Percentiles rank a stretch among this genome's conserved stretches.
Evolutionary conservation across 2,329 filamentous ascomycete genomes (phyloP).

Genomic region (Colletotrichum theobromicola): DNA sequence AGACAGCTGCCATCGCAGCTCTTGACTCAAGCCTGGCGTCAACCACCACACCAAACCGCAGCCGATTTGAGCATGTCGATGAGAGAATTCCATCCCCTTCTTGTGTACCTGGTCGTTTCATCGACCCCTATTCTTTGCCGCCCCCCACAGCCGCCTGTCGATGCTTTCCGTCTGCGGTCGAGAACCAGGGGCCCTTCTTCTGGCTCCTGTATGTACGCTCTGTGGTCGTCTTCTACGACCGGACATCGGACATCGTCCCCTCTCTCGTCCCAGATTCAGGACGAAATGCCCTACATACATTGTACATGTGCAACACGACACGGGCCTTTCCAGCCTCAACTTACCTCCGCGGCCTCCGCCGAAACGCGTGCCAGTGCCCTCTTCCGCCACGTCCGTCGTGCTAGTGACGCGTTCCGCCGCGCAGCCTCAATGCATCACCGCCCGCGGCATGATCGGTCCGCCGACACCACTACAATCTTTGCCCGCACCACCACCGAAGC

Average conservation of each 20-base stretch:
- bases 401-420: slow-evolving; percentile 15
- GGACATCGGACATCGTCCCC: slow-evolving; percentile 14
- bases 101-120: slow-evolving; percentile 10
- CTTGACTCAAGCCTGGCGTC: slow-evolving; percentile 5
- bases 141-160: slow-evolving; percentile 1
- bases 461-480: background rate
- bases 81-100: slow-evolving; percentile 8
- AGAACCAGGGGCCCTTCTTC: slow-evolving; percentile 6
- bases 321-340: slow-evolving; percentile 11
- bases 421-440: slow-evolving; percentile 16
- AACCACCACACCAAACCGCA: background rate
- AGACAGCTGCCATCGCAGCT: slow-evolving; percentile 18
- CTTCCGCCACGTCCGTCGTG: slow-evolving; percentile 13
- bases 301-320: slow-evolving; percentile 16
- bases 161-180: slow-evolving; percentile 6
- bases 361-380: slow-evolving; percentile 18
- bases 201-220: background rate
- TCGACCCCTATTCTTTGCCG: slow-evolving; percentile 3
- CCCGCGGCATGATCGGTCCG: slow-evolving; percentile 17
- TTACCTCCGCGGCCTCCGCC: slow-evolving; percentile 11
- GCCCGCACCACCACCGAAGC: background rate
- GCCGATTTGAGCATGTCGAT: background rate
- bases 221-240: background rate
- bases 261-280: slow-evolving; percentile 21
- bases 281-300: slow-evolving; percentile 10